Conservation (phyloP, 306 rosid genomes). For the Cucurbita maxima region DNA sequence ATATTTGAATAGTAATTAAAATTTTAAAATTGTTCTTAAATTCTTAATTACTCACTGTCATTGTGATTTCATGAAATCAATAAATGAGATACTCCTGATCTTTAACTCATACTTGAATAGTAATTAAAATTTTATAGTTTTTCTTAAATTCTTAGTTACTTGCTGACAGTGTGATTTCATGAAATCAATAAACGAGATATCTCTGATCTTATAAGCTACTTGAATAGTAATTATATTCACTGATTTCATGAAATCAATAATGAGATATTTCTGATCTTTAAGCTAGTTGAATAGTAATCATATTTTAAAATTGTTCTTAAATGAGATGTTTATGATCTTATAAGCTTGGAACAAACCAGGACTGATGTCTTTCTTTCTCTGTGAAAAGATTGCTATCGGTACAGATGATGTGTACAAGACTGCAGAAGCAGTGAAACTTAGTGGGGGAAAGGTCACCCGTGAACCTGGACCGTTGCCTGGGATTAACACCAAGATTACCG, state of each 20-base stretch:
- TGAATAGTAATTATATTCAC: background rate
- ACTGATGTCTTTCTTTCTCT: background rate
- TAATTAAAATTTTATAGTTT: no score
- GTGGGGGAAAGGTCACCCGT: slow-evolving; percentile 69
- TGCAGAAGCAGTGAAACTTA: slow-evolving; percentile 78
- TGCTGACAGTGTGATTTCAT: background rate
- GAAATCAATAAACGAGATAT: background rate
- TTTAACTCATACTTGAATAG: no score
- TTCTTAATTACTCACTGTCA: background rate
- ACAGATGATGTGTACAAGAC: slow-evolving; percentile 87
- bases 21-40: background rate
- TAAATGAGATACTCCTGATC: no score
- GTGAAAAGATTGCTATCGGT: slow-evolving; percentile 66
- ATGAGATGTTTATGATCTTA: background rate
- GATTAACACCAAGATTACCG: slow-evolving; percentile 63
- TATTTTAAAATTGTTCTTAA: background rate
- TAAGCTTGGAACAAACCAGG: background rate
- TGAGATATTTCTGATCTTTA: no score
- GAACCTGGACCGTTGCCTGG: slow-evolving; percentile 92
- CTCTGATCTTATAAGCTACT: no score
- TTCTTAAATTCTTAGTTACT: background rate
- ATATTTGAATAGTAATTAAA: no score
- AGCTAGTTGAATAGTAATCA: background rate
- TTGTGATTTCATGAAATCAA: background rate
- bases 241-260: no score